Conservation (phyloP, 164 flowering plant species). For the Cinnamomum micranthum region DNA sequence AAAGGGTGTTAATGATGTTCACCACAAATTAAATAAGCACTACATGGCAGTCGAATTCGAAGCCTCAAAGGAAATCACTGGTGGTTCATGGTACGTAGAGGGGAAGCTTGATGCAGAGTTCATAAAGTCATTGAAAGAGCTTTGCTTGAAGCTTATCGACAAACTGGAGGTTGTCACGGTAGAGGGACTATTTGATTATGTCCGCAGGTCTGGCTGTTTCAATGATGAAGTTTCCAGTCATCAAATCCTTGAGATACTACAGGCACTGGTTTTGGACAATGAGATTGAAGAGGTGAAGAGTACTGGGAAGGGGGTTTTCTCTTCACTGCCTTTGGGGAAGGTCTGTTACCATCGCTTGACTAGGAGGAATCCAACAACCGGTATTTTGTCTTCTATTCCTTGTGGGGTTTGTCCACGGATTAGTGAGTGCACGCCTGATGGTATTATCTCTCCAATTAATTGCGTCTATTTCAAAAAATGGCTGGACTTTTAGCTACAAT, state of each 20-base stretch:
- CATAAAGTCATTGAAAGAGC: conserved; percentile 27
- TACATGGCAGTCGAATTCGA: conserved; percentile 66
- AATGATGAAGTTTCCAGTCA: conserved; percentile 22
- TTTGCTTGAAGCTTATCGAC: conserved; percentile 28
- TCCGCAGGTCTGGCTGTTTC: conserved; percentile 18
- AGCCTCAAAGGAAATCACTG: conserved; percentile 68
- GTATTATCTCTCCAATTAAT: conserved; percentile 66
- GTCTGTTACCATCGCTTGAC: conserved; percentile 44
- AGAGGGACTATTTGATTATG: conserved; percentile 29
- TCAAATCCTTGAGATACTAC: conserved; percentile 54
- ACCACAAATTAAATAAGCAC: conserved; percentile 42
- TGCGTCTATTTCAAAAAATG: conserved; percentile 58
- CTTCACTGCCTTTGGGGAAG: conserved; percentile 41
- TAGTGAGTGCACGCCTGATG: conserved; percentile 69
- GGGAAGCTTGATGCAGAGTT: conserved; percentile 53
- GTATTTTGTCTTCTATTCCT: conserved; percentile 69
- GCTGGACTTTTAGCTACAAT: conserved; percentile 5
- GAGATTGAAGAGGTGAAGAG: conserved; percentile 55
- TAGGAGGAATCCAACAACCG: conserved; percentile 25
- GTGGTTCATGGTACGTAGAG: conserved; percentile 69
- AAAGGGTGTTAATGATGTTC: conserved; percentile 52
- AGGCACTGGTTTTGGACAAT: conserved; percentile 55
- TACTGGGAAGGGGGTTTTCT: conserved; percentile 54
- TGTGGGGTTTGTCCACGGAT: conserved; percentile 88
- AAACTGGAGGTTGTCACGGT: conserved; percentile 41